Conservation (phyloP, 305 asterid genomes). For the Solanum hybrid region DNA sequence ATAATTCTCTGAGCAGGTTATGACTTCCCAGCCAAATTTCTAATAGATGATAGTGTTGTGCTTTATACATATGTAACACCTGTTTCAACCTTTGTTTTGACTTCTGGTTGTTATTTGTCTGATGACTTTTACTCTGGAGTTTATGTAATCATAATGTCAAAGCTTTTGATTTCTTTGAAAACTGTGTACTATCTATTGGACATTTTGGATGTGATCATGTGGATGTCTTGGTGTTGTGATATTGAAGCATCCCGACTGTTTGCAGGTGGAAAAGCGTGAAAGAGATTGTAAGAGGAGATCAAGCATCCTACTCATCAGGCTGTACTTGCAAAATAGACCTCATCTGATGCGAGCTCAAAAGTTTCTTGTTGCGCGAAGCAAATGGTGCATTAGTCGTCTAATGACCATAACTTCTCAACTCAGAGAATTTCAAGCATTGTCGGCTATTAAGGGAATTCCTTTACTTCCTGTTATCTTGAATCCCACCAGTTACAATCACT, state of each 20-base stretch:
- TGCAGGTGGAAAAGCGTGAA: conserved; percentile 87
- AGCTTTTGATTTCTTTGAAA: neutral
- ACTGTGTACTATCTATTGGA: neutral
- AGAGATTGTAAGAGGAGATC: conserved; percentile 64
- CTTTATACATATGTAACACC: neutral
- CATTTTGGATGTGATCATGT: neutral
- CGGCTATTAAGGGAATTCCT: conserved; percentile 83
- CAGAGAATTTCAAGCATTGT: conserved; percentile 95
- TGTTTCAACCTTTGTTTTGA: neutral
- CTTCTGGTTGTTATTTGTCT: neutral
- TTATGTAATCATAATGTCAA: neutral
- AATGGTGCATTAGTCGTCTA: conserved; percentile 78
- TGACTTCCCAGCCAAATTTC: neutral
- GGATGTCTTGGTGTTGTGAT: conserved; percentile 1
- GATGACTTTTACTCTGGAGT: neutral
- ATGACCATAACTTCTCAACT: conserved; percentile 97
- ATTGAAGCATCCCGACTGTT: conserved; percentile 24
- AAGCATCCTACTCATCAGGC: conserved; percentile 56
- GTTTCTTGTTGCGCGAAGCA: conserved; percentile 79
- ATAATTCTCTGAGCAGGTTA: neutral
- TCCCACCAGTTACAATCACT: conserved; percentile 45
- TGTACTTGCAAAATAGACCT: conserved; percentile 73
- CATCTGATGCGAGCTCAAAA: conserved; percentile 78
- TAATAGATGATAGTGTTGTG: neutral
- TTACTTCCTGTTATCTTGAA: conserved; percentile 78